phyloP scores from a whole-genome alignment of 2,329 filamentous ascomycete genomes.

The Amesomyces nigricolor region DNA sequence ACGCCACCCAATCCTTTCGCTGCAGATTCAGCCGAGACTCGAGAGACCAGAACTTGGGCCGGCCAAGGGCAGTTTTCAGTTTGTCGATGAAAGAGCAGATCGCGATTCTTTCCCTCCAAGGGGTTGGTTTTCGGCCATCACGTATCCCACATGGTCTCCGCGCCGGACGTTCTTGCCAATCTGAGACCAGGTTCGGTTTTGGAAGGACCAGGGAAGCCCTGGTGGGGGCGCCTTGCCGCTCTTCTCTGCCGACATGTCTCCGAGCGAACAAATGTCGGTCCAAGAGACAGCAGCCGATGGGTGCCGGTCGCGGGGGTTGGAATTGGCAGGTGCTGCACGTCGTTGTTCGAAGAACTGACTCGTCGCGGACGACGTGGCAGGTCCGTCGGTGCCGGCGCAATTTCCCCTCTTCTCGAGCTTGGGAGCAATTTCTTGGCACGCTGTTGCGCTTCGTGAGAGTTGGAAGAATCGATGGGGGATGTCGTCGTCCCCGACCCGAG shows the following conservation, averaged over 20 bases:
- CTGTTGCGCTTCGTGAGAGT: background rate
- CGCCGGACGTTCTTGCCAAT: background rate
- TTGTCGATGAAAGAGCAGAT: background rate
- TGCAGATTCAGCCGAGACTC: slow-evolving; percentile 20
- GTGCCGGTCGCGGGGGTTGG: slow-evolving; percentile 16
- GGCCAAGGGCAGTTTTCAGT: background rate
- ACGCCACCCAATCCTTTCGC: slow-evolving; percentile 10
- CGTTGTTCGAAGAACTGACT: slow-evolving; percentile 11
- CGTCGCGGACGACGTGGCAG: slow-evolving; percentile 18
- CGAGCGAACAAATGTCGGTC: background rate
- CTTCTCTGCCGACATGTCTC: slow-evolving; percentile 10
- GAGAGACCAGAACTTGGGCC: background rate
- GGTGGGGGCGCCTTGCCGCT: slow-evolving; percentile 1
- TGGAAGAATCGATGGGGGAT: background rate
- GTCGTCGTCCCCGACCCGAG: slow-evolving; percentile 1
- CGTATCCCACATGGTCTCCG: slow-evolving; percentile 1
- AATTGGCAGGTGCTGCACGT: slow-evolving; percentile 21
- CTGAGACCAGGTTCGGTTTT: slow-evolving; percentile 5
- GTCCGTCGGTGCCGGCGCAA: slow-evolving; percentile 7
- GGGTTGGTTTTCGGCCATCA: background rate
- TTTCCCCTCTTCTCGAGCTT: background rate
- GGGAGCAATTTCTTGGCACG: slow-evolving; percentile 5
- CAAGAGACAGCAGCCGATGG: slow-evolving; percentile 14
- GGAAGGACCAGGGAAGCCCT: background rate
- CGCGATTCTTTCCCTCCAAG: background rate